Percentiles rank a stretch among this genome's conserved stretches.
Evolutionary conservation across 805 yeast genomes (phyloP).

Genomic region (Barnettozyma sucrosica): DNA sequence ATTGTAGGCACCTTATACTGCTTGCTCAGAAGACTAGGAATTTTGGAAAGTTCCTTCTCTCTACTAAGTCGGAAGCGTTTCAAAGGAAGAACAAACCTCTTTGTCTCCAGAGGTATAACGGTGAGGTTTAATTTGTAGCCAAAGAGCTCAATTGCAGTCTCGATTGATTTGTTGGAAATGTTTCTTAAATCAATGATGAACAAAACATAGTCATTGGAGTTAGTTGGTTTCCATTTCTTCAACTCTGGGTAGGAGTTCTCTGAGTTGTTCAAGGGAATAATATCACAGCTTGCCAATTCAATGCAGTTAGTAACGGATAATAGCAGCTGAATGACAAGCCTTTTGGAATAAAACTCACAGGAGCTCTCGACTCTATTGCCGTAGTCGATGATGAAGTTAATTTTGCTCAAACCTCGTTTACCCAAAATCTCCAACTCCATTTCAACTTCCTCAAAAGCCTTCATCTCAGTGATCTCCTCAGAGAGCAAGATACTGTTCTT

Average conservation of each 20-base stretch:
- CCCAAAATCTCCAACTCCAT: slow-evolving; percentile 60
- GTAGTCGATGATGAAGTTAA: slow-evolving; percentile 62
- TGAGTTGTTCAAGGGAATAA: slow-evolving; percentile 45
- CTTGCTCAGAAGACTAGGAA: slow-evolving; percentile 66
- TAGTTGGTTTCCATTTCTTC: slow-evolving; percentile 4
- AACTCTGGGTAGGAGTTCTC: neutral
- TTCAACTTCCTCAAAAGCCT: slow-evolving; percentile 35
- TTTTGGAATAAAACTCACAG: slow-evolving; percentile 41
- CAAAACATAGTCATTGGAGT: slow-evolving; percentile 47
- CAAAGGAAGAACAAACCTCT: slow-evolving; percentile 69
- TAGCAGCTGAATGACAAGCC: slow-evolving; percentile 60
- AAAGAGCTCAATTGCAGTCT: slow-evolving; percentile 30
- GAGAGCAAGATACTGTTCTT: slow-evolving; percentile 50
- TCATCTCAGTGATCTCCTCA: slow-evolving; percentile 19
- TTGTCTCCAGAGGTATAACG: slow-evolving; percentile 40
- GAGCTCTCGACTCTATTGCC: slow-evolving; percentile 34
- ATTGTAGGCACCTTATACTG: slow-evolving; percentile 56
- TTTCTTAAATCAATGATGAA: slow-evolving; percentile 74
- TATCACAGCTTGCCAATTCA: slow-evolving; percentile 70
- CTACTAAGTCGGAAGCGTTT: slow-evolving; percentile 40
- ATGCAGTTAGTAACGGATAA: slow-evolving; percentile 68
- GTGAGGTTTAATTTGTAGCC: slow-evolving; percentile 21
- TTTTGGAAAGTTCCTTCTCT: slow-evolving; percentile 41
- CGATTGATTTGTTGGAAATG: slow-evolving; percentile 61
- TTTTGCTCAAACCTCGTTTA: slow-evolving; percentile 65